Evolutionary conservation across 768 basidiomycete species (phyloP), one percentile per base, ranked within the genome.

Genomic region (Agrocybe praecox): DNA sequence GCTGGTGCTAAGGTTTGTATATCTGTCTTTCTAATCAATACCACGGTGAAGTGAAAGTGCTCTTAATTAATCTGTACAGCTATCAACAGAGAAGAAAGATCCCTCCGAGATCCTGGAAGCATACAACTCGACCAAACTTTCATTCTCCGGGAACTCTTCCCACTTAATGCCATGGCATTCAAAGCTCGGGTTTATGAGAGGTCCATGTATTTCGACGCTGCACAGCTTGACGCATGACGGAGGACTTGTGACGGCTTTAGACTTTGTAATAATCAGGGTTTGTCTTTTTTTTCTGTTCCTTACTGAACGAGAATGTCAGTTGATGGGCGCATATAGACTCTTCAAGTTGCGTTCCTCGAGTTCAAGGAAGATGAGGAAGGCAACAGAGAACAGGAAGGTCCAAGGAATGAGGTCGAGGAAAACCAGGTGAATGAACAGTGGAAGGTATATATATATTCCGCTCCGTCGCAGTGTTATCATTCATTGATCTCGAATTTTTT

Each of bases 121-220:
- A 1, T 89, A 90, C 61, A 74, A 83, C 56, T 86, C 81, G 6
- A 83, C 82, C 21, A 79, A 78, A 47, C 78, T 99, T 18, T 67
- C 82, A 19, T 70, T 99, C 17, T 79, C 81, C 3, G 94, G 92
- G 2, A 99, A 99, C 69, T 91, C 92, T 0, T 87, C 93, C 1
- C 88, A 90, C 59, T 77, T 96, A 51, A 90, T 89, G 4, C 82
- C 87, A 0, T 99, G 97, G 97, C 84, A 97, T 66, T 78, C 87
- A 1, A 92, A 88, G 62, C 80, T 99, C 6, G 97, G 97, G 7
- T 93, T 93, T 66, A 83, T 82, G 56, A 73, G 65, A 21, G 73
- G 74, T 4, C 87, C 86, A 1, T 90, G 81, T 64, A 77, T 96
- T 23, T 85, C 92, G 0, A 90, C 90, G 0, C 73, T 98, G 59